Evolutionary conservation across 495 filamentous ascomycete genomes (phyloP).

Genomic region (Penicillium desertorum): DNA sequence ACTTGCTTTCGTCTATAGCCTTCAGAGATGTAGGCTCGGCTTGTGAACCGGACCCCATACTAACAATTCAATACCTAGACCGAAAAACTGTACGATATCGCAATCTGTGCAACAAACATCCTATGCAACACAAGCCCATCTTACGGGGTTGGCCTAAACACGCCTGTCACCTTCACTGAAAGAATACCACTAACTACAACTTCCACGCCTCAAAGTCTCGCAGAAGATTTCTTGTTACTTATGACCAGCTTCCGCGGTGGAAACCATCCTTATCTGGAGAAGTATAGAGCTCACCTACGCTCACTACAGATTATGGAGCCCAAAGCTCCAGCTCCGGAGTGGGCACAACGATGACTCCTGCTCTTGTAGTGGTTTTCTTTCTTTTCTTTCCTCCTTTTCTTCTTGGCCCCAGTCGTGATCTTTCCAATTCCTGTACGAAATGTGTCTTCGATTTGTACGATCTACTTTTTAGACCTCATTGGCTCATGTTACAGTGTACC

Average conservation of each 20-base stretch:
- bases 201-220: slow-evolving; percentile 30
- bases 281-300: slow-evolving; percentile 35
- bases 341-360: slow-evolving; percentile 23
- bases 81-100: slow-evolving; percentile 46
- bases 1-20: neutral
- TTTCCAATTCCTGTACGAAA: neutral
- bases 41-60: neutral
- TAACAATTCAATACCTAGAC: slow-evolving; percentile 27
- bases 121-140: slow-evolving; percentile 34
- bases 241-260: slow-evolving; percentile 42
- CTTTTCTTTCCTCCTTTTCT: neutral
- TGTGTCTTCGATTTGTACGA: neutral
- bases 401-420: neutral
- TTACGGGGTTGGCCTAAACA: slow-evolving; percentile 17
- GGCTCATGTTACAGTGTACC: neutral
- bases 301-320: slow-evolving; percentile 26
- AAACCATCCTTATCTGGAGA: slow-evolving; percentile 41
- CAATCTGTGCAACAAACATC: slow-evolving; percentile 38
- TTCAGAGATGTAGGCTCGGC: neutral
- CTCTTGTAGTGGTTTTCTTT: neutral
- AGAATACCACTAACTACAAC: slow-evolving; percentile 14
- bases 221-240: slow-evolving; percentile 37
- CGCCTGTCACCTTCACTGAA: slow-evolving; percentile 19
- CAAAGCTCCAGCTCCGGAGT: slow-evolving; percentile 12
- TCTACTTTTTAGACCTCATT: neutral